Percentiles rank a stretch among this genome's conserved stretches.
phyloP scores from a whole-genome alignment of 75 land plant genomes.

The Pinus albicaulis region DNA sequence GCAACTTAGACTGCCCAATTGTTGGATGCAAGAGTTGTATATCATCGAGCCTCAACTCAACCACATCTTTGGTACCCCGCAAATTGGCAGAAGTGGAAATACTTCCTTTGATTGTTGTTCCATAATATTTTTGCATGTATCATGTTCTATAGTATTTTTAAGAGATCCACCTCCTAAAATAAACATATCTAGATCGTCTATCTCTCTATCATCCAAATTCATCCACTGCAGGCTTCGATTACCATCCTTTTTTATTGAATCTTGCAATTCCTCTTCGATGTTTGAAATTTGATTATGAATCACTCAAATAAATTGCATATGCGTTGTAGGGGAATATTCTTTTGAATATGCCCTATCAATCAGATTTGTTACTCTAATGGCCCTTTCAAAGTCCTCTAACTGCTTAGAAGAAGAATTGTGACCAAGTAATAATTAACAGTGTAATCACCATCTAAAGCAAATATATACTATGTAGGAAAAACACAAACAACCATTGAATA shows the following conservation, averaged over 20 bases:
- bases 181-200: too few relatives aligned
- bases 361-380: constrained; percentile 18
- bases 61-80: too few relatives aligned
- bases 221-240: too few relatives aligned
- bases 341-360: constrained; percentile 16
- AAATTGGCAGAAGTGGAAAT: too few relatives aligned
- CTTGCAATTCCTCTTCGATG: constrained; percentile 30
- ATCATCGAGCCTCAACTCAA: too few relatives aligned
- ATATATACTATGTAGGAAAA: neutral
- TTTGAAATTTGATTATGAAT: constrained; percentile 43
- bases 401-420: constrained; percentile 11
- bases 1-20: too few relatives aligned
- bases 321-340: constrained; percentile 36
- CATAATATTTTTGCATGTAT: too few relatives aligned
- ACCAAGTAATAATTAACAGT: neutral
- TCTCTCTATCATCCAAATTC: too few relatives aligned
- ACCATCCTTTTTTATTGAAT: constrained; percentile 14
- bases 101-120: too few relatives aligned
- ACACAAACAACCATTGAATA: neutral
- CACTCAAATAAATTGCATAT: constrained; percentile 48
- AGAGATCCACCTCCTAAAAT: too few relatives aligned
- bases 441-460: neutral
- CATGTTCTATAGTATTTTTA: too few relatives aligned
- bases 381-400: constrained; percentile 71
- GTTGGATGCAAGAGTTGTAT: too few relatives aligned